phyloP scores from a whole-genome alignment of 2,329 filamentous ascomycete species.

The Colletotrichum camelliae region DNA sequence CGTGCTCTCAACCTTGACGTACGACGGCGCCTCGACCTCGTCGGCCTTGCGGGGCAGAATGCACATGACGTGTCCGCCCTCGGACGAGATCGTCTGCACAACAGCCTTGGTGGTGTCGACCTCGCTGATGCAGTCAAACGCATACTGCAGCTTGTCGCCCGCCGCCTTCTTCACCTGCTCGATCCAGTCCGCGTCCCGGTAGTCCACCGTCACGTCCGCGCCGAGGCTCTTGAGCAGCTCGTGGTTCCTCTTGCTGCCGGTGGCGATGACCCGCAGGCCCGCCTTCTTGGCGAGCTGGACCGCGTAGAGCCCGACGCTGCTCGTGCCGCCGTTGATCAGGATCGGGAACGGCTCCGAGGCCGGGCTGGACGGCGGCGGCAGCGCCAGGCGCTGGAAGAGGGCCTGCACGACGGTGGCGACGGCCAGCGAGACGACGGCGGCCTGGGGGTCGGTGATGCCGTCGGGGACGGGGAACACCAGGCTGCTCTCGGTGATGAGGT shows the following conservation, averaged over 20 bases:
- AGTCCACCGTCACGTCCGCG: constrained; percentile 53
- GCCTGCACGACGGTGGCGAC: constrained; percentile 15
- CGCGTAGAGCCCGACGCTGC: constrained; percentile 22
- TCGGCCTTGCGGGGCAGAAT: constrained; percentile 26
- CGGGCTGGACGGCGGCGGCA: neutral
- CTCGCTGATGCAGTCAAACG: constrained; percentile 37
- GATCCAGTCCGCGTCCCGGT: constrained; percentile 31
- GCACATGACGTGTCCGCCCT: constrained; percentile 33
- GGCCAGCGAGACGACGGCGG: constrained; percentile 8
- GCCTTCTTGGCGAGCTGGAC: constrained; percentile 14
- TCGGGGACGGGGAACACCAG: constrained; percentile 14
- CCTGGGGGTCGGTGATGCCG: neutral
- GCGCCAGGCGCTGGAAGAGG: constrained; percentile 8
- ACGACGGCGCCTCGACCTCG: constrained; percentile 6
- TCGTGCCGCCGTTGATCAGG: constrained; percentile 32
- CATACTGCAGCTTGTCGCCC: constrained; percentile 12
- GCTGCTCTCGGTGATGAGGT: constrained; percentile 17
- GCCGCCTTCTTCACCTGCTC: constrained; percentile 26
- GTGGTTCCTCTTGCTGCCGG: constrained; percentile 34
- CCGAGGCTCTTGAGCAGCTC: constrained; percentile 46
- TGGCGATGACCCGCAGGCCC: constrained; percentile 13
- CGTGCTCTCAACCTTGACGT: constrained; percentile 18
- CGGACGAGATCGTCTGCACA: constrained; percentile 25
- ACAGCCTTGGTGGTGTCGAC: constrained; percentile 33
- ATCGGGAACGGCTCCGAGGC: constrained; percentile 12